Evolutionary conservation across 306 rosid species (phyloP).

Genomic region (Echinosophora koreensis): DNA sequence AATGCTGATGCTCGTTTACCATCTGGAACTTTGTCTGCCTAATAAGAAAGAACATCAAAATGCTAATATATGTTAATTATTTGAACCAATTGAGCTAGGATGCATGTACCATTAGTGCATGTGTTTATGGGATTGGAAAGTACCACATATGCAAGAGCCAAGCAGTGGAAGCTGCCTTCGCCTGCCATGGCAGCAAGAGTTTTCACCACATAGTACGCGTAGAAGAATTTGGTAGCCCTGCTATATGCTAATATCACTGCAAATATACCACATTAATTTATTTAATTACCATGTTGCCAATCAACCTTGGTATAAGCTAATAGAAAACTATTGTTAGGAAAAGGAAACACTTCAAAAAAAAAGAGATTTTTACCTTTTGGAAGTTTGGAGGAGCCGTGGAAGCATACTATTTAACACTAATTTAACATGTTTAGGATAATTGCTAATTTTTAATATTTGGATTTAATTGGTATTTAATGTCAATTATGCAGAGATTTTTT

Average conservation of each 20-base stretch:
- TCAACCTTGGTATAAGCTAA: not conserved
- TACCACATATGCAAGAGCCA: constrained; percentile 92
- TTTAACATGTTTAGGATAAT: too few relatives aligned
- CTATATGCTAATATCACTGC: constrained; percentile 84
- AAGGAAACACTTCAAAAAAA: too few relatives aligned
- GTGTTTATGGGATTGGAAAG: constrained; percentile 16
- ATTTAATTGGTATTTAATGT: too few relatives aligned
- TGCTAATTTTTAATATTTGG: too few relatives aligned
- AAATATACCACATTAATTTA: not conserved
- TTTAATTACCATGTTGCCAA: not conserved
- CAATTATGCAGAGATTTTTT: too few relatives aligned
- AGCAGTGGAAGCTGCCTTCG: constrained; percentile 66
- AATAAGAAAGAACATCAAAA: constrained; percentile 10
- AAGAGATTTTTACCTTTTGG: too few relatives aligned
- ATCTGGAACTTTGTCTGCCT: constrained; percentile 77
- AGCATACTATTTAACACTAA: too few relatives aligned
- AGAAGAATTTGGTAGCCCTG: constrained; percentile 64
- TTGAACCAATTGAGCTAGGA: too few relatives aligned
- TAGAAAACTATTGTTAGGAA: too few relatives aligned
- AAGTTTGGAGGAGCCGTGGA: too few relatives aligned
- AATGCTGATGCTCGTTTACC: constrained; percentile 70
- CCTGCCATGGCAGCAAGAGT: constrained; percentile 74
- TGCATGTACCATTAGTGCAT: not conserved
- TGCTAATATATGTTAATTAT: too few relatives aligned
- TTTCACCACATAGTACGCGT: constrained; percentile 62